These are phyloP conservation scores for Ogataea parapolymorpha DNA, from an alignment of 805 yeast genomes.

Conservation along the genomic window DNA sequence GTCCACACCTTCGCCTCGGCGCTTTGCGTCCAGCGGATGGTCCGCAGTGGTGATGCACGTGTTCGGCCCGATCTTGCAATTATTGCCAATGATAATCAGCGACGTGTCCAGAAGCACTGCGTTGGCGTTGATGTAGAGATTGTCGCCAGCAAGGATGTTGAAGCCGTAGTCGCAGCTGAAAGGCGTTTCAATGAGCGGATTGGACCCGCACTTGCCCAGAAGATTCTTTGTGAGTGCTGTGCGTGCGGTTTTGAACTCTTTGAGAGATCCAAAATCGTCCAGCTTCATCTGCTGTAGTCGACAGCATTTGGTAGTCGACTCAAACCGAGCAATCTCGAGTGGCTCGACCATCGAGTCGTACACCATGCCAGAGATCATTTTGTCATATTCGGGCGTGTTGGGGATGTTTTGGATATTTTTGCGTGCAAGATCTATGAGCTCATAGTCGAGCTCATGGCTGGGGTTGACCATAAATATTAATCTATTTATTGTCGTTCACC, in stretches of 20 bases:
- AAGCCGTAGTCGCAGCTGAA: slow-evolving; percentile 64
- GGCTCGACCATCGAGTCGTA: slow-evolving; percentile 26
- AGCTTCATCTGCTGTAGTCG: slow-evolving; percentile 5
- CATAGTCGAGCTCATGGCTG: too few species aligned
- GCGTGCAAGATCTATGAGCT: too few species aligned
- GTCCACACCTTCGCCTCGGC: slow-evolving; percentile 46
- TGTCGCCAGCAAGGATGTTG: slow-evolving; percentile 53
- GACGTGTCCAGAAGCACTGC: slow-evolving; percentile 56
- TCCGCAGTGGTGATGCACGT: slow-evolving; percentile 58
- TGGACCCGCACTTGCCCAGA: background rate
- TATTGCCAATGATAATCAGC: slow-evolving; percentile 56
- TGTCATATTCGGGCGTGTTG: slow-evolving; percentile 42
- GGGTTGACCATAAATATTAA: too few species aligned
- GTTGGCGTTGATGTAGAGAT: slow-evolving; percentile 60
- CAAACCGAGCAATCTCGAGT: slow-evolving; percentile 35
- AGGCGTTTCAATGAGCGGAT: slow-evolving; percentile 36
- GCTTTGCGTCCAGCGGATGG: slow-evolving; percentile 54
- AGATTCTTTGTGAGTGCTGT: slow-evolving; percentile 27
- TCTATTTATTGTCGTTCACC: too few species aligned
- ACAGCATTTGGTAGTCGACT: slow-evolving; percentile 34
- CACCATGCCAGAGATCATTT: slow-evolving; percentile 46
- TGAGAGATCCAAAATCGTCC: slow-evolving; percentile 15
- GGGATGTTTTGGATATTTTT: slow-evolving; percentile 14
- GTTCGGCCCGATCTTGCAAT: slow-evolving; percentile 62
- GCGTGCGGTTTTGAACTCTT: slow-evolving; percentile 36